These are phyloP conservation scores for Trametes cubensis DNA, from an alignment of 768 basidiomycete genomes.

Conservation along the genomic window DNA sequence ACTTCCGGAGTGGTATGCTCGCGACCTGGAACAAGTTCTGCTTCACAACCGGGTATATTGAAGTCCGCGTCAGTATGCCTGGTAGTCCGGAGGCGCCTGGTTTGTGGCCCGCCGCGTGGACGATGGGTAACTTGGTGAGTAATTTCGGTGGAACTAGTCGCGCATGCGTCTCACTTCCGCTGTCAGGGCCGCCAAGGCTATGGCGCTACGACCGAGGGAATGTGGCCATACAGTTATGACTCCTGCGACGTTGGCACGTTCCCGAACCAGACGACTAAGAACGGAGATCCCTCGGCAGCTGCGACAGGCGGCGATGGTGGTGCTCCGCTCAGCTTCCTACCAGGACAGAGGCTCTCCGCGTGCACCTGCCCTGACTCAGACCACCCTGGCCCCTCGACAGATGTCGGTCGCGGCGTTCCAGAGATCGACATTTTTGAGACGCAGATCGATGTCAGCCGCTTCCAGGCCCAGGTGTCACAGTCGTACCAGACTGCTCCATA, in stretches of 20 bases:
- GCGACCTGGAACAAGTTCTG: constrained; percentile 95
- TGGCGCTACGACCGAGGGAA: constrained; percentile 85
- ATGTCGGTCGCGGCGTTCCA: constrained; percentile 73
- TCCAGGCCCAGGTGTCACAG: constrained; percentile 74
- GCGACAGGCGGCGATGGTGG: constrained; percentile 55
- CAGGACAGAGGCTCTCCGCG: constrained; percentile 83
- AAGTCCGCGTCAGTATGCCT: constrained; percentile 77
- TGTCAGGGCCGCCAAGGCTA: constrained; percentile 79
- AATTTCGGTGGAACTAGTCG: neutral
- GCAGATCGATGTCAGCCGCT: constrained; percentile 56
- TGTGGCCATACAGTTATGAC: constrained; percentile 84
- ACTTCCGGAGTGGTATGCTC: constrained; percentile 83
- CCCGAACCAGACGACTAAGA: constrained; percentile 70
- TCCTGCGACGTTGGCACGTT: constrained; percentile 86
- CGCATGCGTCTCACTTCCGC: constrained; percentile 25
- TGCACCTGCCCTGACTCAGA: constrained; percentile 87
- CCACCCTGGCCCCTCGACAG: constrained; percentile 82
- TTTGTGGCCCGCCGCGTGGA: constrained; percentile 89
- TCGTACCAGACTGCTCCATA: constrained; percentile 82
- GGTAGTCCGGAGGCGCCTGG: constrained; percentile 64
- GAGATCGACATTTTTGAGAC: constrained; percentile 95
- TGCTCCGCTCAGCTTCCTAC: constrained; percentile 68
- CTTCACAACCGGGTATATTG: constrained; percentile 91
- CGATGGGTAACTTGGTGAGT: constrained; percentile 68
- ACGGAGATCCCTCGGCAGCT: constrained; percentile 60